A percentile compares a stretch with the other conserved stretches of the same genome.
Evolutionary conservation across 306 rosid genomes (phyloP).

Genomic region (Sesbania bispinosa): DNA sequence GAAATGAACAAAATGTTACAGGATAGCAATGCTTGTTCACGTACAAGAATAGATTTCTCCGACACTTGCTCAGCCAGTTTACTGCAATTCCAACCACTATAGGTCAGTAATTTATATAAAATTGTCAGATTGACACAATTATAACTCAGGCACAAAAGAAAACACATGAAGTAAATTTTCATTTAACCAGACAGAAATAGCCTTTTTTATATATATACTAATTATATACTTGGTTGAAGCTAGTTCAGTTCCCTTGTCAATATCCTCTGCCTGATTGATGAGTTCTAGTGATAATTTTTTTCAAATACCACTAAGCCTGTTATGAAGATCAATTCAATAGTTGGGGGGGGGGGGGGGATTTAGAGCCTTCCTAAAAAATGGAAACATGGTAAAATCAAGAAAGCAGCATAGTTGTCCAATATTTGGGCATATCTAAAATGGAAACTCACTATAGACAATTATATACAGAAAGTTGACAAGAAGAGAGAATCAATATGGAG

Average conservation of each 20-base stretch:
- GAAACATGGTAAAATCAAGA: not conserved
- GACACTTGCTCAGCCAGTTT: slow-evolving; percentile 53
- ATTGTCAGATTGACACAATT: not conserved
- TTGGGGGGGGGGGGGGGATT: not conserved
- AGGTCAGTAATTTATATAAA: slow-evolving; percentile 11
- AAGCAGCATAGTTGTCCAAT: not conserved
- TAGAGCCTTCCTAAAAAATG: not conserved
- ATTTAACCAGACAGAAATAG: not conserved
- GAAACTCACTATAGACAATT: not conserved
- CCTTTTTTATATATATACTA: not conserved
- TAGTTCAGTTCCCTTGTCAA: slow-evolving; percentile 10
- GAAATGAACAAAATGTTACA: slow-evolving; percentile 78
- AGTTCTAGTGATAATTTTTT: not conserved
- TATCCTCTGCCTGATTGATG: not conserved
- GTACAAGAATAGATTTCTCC: slow-evolving; percentile 51
- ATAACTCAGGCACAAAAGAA: slow-evolving; percentile 1
- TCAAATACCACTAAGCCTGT: not conserved
- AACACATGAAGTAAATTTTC: slow-evolving; percentile 12
- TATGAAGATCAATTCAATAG: not conserved
- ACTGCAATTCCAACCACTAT: slow-evolving; percentile 35
- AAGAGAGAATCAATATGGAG: not conserved
- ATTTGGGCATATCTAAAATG: slow-evolving; percentile 1
- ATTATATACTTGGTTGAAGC: not conserved
- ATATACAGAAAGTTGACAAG: slow-evolving; percentile 5
- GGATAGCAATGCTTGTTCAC: slow-evolving; percentile 42